Evolutionary conservation across 257 asterid species (phyloP), one percentile per base, ranked within the genome.

Genomic region (Solanum chilense): DNA sequence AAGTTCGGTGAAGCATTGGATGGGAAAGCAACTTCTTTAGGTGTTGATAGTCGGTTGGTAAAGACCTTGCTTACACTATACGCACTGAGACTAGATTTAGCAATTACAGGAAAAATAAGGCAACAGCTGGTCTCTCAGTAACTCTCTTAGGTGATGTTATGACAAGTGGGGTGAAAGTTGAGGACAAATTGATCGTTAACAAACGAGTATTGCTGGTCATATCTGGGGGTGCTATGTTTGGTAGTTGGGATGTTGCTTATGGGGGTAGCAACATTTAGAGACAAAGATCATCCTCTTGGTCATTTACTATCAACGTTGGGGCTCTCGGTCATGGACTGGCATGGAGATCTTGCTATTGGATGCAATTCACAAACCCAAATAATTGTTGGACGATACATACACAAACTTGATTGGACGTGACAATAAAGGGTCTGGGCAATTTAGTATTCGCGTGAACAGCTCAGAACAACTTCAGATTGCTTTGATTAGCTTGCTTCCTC

Each of bases 281-380:
- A 97, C 89, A 95, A 94, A 90, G 98, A 95, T 87, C 95, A 94
- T 68, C 99, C 98, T 42, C 71, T 97, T 73, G 97, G 99, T 58
- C 95, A 95, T 58, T 97, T 94, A 87, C 87, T 94, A 44, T 88
- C 97, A 21, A 95, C 99, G 2, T 87, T 97, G 84, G 99, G 98
- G 66, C 87, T 95, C 20, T 95, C 99, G 10, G 93, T 95, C 42
- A 95, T 97, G 99, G 99, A 97, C 86, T 94, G 98, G 98, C 97
- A 95, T 89, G 99, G 99, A 62, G 99, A 97, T 89, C 96, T 97
- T 91, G 97, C 99, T 88, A 68, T 97, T 31, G 99, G 98, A 84
- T 91, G 97, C 90, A 96, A 94, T 92, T 92, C 94, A 41, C 98
- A 97, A 92, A 91, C 95, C 14, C 99, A 97, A 89, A 92, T 97